These are phyloP conservation scores for Taphrina betulina DNA, from an alignment of 1,139 yeast species.

Conservation along the genomic window DNA sequence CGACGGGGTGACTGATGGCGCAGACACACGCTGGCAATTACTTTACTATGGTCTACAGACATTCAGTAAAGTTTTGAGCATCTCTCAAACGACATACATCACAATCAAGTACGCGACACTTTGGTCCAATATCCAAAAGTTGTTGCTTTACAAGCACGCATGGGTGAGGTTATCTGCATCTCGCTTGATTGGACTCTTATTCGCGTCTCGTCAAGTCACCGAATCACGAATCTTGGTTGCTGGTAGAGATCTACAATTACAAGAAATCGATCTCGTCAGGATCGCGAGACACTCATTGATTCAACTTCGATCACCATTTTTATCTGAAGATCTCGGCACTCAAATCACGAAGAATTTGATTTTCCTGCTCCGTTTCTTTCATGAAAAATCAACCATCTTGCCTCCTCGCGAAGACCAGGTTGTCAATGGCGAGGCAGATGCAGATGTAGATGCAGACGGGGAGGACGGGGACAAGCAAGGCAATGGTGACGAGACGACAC, in stretches of 20 bases:
- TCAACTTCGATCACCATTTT: slow-evolving; percentile 75
- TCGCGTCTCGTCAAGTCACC: slow-evolving; percentile 47
- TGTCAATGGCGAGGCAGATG: too few relatives aligned
- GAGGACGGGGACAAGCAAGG: slow-evolving; percentile 41
- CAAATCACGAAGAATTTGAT: slow-evolving; percentile 70
- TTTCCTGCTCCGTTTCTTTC: slow-evolving; percentile 64
- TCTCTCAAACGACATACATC: slow-evolving; percentile 47
- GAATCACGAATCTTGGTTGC: slow-evolving; percentile 35
- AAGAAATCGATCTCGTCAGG: slow-evolving; percentile 51
- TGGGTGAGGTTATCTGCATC: slow-evolving; percentile 80
- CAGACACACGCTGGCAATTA: slow-evolving; percentile 66
- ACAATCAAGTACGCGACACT: slow-evolving; percentile 40
- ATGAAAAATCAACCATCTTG: slow-evolving; percentile 49
- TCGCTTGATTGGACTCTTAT: slow-evolving; percentile 58
- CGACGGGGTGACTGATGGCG: slow-evolving; percentile 40
- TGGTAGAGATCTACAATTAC: slow-evolving; percentile 42
- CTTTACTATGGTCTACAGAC: slow-evolving; percentile 66
- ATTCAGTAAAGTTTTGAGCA: slow-evolving; percentile 45
- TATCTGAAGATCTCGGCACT: slow-evolving; percentile 62
- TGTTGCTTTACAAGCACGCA: slow-evolving; percentile 79
- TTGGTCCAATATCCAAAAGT: slow-evolving; percentile 48
- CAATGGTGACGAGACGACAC: slow-evolving; percentile 37
- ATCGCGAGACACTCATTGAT: slow-evolving; percentile 68
- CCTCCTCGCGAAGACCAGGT: slow-evolving; percentile 36
- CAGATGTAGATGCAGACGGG: slow-evolving; percentile 40